Conservation (phyloP, 257 asterid species). For the Rubia yunnanensis region DNA sequence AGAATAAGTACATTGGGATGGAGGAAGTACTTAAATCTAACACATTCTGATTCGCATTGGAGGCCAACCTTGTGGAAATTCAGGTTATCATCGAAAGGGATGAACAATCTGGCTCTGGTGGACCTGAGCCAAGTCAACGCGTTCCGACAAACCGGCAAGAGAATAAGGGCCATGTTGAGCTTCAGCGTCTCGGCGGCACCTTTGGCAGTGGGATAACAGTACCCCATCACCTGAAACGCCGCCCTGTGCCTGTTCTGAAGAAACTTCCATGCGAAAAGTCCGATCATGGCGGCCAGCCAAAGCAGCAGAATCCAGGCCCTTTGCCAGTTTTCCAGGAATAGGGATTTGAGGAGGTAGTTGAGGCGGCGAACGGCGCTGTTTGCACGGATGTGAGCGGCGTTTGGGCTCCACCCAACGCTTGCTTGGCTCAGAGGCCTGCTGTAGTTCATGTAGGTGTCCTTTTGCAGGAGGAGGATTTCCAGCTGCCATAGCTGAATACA, state of each 20-base stretch:
- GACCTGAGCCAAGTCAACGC: slow-evolving; percentile 60
- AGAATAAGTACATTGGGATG: too few species aligned
- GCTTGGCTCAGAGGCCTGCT: slow-evolving; percentile 73
- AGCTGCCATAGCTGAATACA: slow-evolving; percentile 76
- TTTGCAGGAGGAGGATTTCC: slow-evolving; percentile 76
- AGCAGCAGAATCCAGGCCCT: slow-evolving; percentile 53
- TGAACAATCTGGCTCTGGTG: slow-evolving; percentile 51
- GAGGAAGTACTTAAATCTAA: too few species aligned
- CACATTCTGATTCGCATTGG: background rate
- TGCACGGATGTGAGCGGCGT: slow-evolving; percentile 26
- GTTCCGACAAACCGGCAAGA: slow-evolving; percentile 80
- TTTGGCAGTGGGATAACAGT: slow-evolving; percentile 77
- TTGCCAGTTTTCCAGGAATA: slow-evolving; percentile 71
- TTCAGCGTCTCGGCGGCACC: slow-evolving; percentile 95
- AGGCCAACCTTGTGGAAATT: slow-evolving; percentile 61
- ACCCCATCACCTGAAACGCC: slow-evolving; percentile 71
- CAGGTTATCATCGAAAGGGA: slow-evolving; percentile 81
- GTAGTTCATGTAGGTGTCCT: slow-evolving; percentile 75
- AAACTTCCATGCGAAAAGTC: slow-evolving; percentile 80
- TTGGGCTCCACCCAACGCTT: slow-evolving; percentile 63
- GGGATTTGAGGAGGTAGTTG: slow-evolving; percentile 17
- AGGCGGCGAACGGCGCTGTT: slow-evolving; percentile 21
- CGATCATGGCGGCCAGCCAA: slow-evolving; percentile 58
- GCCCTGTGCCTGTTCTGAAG: slow-evolving; percentile 42
- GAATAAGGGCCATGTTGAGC: slow-evolving; percentile 89